Base-by-base conservation (phyloP, 345 rosid genomes). In the Pugionium dolabratum region DNA sequence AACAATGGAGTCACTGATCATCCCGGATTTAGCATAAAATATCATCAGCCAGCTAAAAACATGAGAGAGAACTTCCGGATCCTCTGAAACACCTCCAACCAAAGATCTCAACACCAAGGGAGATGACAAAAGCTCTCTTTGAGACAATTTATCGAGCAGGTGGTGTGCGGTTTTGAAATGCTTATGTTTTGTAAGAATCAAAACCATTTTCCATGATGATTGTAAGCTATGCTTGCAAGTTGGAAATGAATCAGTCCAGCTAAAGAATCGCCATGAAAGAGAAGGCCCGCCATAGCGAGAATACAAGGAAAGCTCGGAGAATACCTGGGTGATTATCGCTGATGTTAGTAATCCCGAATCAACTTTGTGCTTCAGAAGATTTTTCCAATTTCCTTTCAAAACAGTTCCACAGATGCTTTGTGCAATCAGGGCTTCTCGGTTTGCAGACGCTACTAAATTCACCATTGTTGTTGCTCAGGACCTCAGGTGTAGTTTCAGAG, bases 11-110 rank as follows among this genome's bases (percentile, higher is more conserved):
- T 90, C 96, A 10, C 75, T 82, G 72, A 83, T 78, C 97, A 78
- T 85, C 47, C 81, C 75, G 9, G 74, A 82, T 56, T 86, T 86
- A 2, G 81, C 87, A 47, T 81, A 90, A 39, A 60, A 54, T 64
- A 93, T 86, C 35, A 88, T 70, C 64, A 90, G 79, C 97, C 98
- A 93, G 79, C 98, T 93, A 52, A 86, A 80, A 71, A 88, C 82
- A 44, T 88, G 97, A 29, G 94, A 82, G 62, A 81, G 69, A 62
- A 77, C 89, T 60, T 80, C 92, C 8, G 85, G 75, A 63, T 89
- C 94, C 59, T 84, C 83, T 0, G 58, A 39, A 57, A 75, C 79
- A 47, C 69, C 60, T 9, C 70, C 30, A 40, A 84, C 57, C 53
- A 93, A 74, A 52, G 90, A 87, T 50, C 73, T 81, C 82, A 93